phyloP scores from a whole-genome alignment of 139 green algal species.

The Ettlia oleoabundans region DNA sequence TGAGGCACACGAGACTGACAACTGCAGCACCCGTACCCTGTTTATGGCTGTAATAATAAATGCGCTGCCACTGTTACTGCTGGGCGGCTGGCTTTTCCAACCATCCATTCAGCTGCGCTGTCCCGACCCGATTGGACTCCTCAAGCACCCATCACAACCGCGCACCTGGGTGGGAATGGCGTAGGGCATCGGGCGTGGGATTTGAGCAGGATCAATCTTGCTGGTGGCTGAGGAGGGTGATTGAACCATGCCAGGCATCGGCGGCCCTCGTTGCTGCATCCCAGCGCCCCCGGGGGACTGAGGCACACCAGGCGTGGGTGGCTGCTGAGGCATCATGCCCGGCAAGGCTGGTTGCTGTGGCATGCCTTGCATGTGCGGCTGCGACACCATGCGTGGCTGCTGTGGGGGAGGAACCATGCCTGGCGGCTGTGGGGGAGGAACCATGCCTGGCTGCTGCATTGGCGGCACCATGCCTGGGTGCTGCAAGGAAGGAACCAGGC shows the following conservation, averaged over 20 bases:
- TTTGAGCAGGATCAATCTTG: conserved; percentile 86
- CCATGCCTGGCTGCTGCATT: conserved; percentile 5
- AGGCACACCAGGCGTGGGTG: no score
- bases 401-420: not conserved
- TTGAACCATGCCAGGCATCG: conserved; percentile 24
- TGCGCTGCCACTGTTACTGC: no score
- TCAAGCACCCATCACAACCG: not conserved
- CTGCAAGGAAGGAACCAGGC: not conserved
- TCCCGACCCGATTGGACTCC: not conserved
- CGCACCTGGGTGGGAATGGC: conserved; percentile 29
- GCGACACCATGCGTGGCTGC: not conserved
- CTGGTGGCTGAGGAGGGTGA: not conserved
- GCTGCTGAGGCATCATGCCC: no score
- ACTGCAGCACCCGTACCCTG: no score
- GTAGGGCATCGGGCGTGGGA: conserved; percentile 70
- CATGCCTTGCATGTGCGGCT: conserved; percentile 9
- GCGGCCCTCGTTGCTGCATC: not conserved
- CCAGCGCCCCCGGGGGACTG: no score
- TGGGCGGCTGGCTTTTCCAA: not conserved
- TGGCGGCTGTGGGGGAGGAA: not conserved
- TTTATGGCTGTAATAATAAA: no score
- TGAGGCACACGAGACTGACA: no score
- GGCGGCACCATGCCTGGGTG: not conserved
- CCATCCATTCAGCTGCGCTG: not conserved
- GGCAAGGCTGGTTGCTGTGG: no score